Base-by-base conservation (phyloP, 108 stramenopile genomes). In the Aurantiochytrium sp. region DNA sequence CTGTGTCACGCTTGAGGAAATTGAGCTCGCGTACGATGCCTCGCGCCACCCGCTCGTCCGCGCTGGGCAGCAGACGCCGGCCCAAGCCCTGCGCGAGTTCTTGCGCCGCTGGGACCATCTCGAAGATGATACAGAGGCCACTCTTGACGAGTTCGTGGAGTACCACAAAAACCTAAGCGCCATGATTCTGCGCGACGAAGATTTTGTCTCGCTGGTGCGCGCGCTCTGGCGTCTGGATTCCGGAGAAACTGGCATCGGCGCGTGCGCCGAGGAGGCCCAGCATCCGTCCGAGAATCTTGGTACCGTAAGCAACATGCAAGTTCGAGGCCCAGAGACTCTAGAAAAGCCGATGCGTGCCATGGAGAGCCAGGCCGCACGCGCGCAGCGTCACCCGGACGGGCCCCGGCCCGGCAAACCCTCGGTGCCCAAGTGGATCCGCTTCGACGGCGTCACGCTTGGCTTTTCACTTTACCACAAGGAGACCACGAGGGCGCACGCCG, bases 401-500 rank as follows among this genome's bases (percentile, higher is more conserved):
- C 73, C 73, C 6, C 45, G 39, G 39, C 39, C 39, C 24, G 45
- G 73, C 6, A 81, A 81, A 30, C 42, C 45, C 27, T 27, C 39
- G n/a, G 45, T 81, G 24, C 73, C 73, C 6, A 41, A 81, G 73
- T 81, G 73, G 73, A 81, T 81, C n/a, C 39, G 45, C 42, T 81
- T 48, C 32, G 73, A 48, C 12, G 73, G 73, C 12, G 45, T 81
- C 2, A 21, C 45, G 15, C 39, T 81, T 6, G n/a, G 42, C 8
- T 81, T 48, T 48, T 81, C 73, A 24, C 73, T 81, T 48, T 81
- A 81, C 32, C 45, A 81, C 73, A 81, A 81, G 45, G 73, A 81
- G 32, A 48, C n/a, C 45, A 48, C 45, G 27, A 12, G 45, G 32
- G 73, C 10, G 24, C 73, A 81, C 73, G 17, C 39, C 0, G 73